Base-by-base conservation (phyloP, 1,284 basidiomycete species). In the Trichosporon sp. region DNA sequence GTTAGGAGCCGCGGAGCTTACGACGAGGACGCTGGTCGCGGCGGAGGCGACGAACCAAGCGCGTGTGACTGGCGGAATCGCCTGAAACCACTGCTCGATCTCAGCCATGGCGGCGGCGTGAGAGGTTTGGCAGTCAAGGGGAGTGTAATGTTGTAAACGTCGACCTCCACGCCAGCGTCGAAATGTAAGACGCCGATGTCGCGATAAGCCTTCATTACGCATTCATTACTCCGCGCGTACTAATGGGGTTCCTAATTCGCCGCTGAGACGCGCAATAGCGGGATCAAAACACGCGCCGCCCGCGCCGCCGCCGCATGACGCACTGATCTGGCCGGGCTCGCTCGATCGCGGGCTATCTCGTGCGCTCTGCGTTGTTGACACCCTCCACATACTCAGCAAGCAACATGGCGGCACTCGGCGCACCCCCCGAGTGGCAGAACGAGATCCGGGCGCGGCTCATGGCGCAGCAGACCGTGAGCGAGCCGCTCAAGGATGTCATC, bases 11-110 rank as follows among this genome's bases (percentile, higher is more conserved):
- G 18, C 18, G 13, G 27, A 38, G 86, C 91, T 77, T 77, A 95
- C 93, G 73, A 95, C 92, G 18, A 92, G 90, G 62, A 95, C 77
- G 78, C 92, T 94, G 4, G 89, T 91, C 25, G 89, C 85, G 18
- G 95, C 88, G 7, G 91, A 89, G 1, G 92, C 85, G 2, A 86
- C 87, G 35, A 95, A 86, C 92, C 93, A 95, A 56, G 86, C 86
- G 63, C 93, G 86, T 6, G 94, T 97, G 66, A 97, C 88, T 3
- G 93, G 93, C 35, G 94, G 94, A 65, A 96, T 91, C 76, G 95
- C 91, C 34, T 86, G 87, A 53, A 95, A 87, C 92, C 92, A 82
- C 66, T 80, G 78, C 65, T 82, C 81, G 35, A 83, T 67, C 68
- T 77, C 76, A 34, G 78, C 77, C 77, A 78, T 78, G 9, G 34